Evolutionary conservation across 1,284 basidiomycete genomes (phyloP), one percentile per base, ranked within the genome.

Genomic region (Apiotrichum sp.): DNA sequence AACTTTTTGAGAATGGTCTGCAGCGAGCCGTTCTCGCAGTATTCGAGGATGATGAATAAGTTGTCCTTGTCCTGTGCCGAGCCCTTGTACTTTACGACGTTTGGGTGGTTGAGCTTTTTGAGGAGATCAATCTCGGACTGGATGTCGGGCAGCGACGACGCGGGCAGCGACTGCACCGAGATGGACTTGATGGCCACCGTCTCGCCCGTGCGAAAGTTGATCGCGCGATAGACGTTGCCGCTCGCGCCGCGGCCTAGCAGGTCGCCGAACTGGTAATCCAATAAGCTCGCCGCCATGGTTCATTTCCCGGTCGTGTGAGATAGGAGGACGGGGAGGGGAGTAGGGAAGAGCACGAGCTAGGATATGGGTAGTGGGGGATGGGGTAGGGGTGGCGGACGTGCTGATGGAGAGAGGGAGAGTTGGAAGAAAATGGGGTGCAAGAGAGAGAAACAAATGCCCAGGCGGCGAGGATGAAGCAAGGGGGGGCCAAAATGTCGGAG

Each of bases 41-140:
- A 91, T 86, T 97, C 93, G 54, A 98, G 83, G 63, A 98, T 92
- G 77, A 98, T 98, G 77, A 95, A 96, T 61, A 98, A 80, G 72
- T 86, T 92, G 70, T 97, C 89, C 56, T 86, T 84, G 53, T 92
- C 95, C 79, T 93, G 93, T 72, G 93, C 90, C 67, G 93, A 98
- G 16, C 95, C 75, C 70, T 96, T 95, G 80, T 98, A 98, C 77
- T 98, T 97, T 72, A 98, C 95, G 70, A 98, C 98, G 74, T 98
- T 98, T 41, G 88, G 82, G 62, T 84, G 80, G 75, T 96, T 90
- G 59, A 98, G 82, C 73, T 96, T 97, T 82, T 98, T 97, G 65
- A 98, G 83, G 57, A 98, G 79, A 75, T 98, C 91, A 67, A 98
- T 98, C 79, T 98, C 95, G 61, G 70, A 71, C 95, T 98, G 98